Evolutionary conservation across 2,329 filamentous ascomycete species (phyloP).

Genomic region (Lachnellula occidentalis): DNA sequence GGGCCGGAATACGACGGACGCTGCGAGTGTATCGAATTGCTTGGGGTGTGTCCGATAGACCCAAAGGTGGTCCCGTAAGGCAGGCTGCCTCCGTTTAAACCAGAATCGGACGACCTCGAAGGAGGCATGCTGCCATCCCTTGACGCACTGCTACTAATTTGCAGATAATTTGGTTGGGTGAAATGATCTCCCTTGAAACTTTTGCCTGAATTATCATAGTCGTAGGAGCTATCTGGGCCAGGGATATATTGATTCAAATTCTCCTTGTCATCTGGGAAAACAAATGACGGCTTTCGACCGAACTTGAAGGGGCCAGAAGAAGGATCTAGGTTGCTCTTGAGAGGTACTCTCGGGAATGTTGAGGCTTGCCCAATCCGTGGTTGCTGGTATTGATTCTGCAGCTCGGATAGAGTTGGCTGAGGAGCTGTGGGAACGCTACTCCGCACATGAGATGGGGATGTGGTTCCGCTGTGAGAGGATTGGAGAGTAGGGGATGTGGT

Average conservation of each 20-base stretch:
- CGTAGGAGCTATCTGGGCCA: constrained; percentile 19
- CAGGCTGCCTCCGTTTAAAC: constrained; percentile 22
- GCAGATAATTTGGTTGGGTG: constrained; percentile 41
- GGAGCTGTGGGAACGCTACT: constrained; percentile 39
- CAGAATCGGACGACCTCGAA: constrained; percentile 48
- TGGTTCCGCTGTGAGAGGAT: constrained; percentile 43
- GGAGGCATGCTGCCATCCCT: constrained; percentile 51
- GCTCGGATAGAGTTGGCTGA: constrained; percentile 35
- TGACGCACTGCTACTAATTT: constrained; percentile 40
- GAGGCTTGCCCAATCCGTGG: constrained; percentile 42
- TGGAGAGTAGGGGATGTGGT: constrained; percentile 39
- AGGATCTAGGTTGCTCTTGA: constrained; percentile 40
- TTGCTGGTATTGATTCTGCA: constrained; percentile 36
- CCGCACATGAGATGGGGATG: constrained; percentile 54
- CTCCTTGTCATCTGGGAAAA: constrained; percentile 29
- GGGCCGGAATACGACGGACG: constrained; percentile 40
- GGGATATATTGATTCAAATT: constrained; percentile 21
- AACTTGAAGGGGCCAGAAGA: constrained; percentile 39
- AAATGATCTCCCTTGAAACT: constrained; percentile 19
- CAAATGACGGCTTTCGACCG: constrained; percentile 24
- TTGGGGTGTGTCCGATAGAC: constrained; percentile 35
- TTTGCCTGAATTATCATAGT: constrained; percentile 21
- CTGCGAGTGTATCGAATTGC: constrained; percentile 43
- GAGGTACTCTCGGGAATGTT: constrained; percentile 31
- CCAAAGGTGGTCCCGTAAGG: constrained; percentile 26